These are phyloP conservation scores for Polymyxa betae DNA, from an alignment of 208 protist genomes.

Conservation along the genomic window DNA sequence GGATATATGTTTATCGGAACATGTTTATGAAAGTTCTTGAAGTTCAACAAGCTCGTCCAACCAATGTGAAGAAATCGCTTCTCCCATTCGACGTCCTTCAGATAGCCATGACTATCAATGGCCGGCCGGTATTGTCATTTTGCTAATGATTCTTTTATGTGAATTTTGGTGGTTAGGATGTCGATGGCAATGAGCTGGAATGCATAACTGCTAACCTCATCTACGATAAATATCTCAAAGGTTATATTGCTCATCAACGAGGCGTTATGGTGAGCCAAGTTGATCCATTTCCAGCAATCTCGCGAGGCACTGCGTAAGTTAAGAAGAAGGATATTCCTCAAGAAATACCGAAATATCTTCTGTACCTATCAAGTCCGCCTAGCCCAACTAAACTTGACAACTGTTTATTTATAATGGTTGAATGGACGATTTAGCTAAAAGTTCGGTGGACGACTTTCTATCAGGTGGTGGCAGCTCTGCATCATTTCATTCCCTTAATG, in stretches of 20 bases:
- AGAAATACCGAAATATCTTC: not conserved
- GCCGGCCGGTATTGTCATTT: not conserved
- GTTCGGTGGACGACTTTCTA: too few relatives aligned
- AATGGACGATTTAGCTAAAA: too few relatives aligned
- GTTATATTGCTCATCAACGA: conserved; percentile 49
- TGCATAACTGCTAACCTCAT: conserved; percentile 43
- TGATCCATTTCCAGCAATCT: conserved; percentile 36
- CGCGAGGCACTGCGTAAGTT: not conserved
- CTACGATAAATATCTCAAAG: conserved; percentile 47
- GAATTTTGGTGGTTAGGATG: not conserved
- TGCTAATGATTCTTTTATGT: not conserved
- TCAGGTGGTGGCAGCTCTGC: too few relatives aligned
- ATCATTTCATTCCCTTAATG: too few relatives aligned
- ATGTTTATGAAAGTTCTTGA: not conserved
- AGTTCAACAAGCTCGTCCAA: conserved; percentile 36
- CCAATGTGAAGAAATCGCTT: conserved; percentile 8
- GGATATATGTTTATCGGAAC: conserved; percentile 42
- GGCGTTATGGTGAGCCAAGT: conserved; percentile 48
- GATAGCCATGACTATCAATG: not conserved
- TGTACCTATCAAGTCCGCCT: too few relatives aligned
- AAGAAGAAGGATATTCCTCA: not conserved
- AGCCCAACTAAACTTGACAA: too few relatives aligned
- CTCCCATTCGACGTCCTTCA: conserved; percentile 33
- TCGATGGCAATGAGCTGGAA: conserved; percentile 37
- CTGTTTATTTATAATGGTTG: too few relatives aligned